Base-by-base conservation (phyloP, 2,329 filamentous ascomycete species). In the Laburnicola sp. region DNA sequence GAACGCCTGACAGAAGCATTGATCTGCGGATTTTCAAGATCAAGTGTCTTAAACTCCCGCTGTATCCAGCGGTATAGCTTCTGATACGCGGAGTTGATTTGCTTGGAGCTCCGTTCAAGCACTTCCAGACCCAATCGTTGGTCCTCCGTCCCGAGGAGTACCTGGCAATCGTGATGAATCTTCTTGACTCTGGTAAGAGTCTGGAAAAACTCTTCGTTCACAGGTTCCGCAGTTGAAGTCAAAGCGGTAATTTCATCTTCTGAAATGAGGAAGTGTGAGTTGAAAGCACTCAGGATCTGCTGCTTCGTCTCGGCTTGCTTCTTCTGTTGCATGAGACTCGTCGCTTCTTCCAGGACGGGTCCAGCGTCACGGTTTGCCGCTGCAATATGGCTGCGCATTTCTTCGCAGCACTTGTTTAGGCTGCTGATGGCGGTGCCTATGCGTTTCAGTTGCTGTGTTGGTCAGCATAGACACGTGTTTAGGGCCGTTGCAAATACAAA, bases 51-150 rank as follows among this genome's bases (percentile, higher is more conserved):
- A 75, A 99, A 95, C 64, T 97, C 91, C 52, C 88, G 86, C 69
- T 97, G 92, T 21, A 96, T 86, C 93, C 93, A 99, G 63, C 90
- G 86, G 74, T 96, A 97, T 2, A 99, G 81, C 69, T 97, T 99
- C 69, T 99, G 93, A 63, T 94, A 99, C 4, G 90, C 93, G 11
- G 86, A 81, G 65, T 96, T 94, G 43, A 99, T 81, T 55, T 90
- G 85, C 52, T 90, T 91, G 0, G 91, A 92, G 48, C 87, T 93
- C 70, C 93, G 85, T 56, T 97, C 93, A 81, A 97, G 92, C 42
- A 97, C 83, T 63, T 97, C 92, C 3, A 95, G 78, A 0, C 93
- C 94, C 0, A 97, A 76, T 6, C 86, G 86, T 73, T 97, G 92
- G 62, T 91, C 90, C 70, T 97, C 92, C 27, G 91, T 89, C 2